Conservation (phyloP, 192 early-diverging fungal species). For the Coemansia aciculifera region DNA sequence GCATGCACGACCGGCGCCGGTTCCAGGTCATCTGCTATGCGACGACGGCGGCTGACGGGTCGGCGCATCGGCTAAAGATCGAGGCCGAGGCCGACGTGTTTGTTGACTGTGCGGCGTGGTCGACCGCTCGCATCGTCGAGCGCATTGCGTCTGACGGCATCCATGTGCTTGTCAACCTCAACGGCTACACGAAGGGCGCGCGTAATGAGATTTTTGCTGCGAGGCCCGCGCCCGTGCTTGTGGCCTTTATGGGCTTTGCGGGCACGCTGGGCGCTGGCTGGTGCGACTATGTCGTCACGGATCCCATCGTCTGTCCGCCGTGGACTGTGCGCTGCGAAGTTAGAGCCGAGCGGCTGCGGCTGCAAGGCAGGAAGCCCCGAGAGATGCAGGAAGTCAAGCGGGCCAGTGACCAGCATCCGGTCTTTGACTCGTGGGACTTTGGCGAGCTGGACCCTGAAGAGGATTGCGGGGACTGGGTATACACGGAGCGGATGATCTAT, state of each 20-base stretch:
- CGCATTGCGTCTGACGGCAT: constrained; percentile 73
- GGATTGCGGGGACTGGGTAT: constrained; percentile 63
- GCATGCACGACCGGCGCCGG: constrained; percentile 74
- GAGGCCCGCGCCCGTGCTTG: constrained; percentile 84
- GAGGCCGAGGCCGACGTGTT: constrained; percentile 77
- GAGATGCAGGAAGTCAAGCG: constrained; percentile 36
- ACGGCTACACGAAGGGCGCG: constrained; percentile 97
- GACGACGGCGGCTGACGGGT: constrained; percentile 74
- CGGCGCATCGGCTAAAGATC: constrained; percentile 79
- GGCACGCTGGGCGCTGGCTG: constrained; percentile 86
- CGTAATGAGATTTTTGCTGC: constrained; percentile 93
- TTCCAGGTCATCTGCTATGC: constrained; percentile 85
- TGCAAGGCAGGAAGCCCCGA: constrained; percentile 13
- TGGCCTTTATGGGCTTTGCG: constrained; percentile 92
- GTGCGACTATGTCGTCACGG: constrained; percentile 81
- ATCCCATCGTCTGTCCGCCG: constrained; percentile 73
- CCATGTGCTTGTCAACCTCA: constrained; percentile 89
- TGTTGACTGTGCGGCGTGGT: constrained; percentile 73
- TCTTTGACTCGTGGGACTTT: constrained; percentile 23
- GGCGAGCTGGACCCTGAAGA: constrained; percentile 56
- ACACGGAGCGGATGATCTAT: constrained; percentile 85
- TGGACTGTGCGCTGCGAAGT: constrained; percentile 65
- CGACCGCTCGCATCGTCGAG: constrained; percentile 74
- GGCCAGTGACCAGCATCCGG: neutral
- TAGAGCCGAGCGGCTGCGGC: constrained; percentile 43